Percentiles rank a stretch among this genome's conserved stretches.
Conservation (phyloP, 306 rosid species). For the Clitoria ternatea region DNA sequence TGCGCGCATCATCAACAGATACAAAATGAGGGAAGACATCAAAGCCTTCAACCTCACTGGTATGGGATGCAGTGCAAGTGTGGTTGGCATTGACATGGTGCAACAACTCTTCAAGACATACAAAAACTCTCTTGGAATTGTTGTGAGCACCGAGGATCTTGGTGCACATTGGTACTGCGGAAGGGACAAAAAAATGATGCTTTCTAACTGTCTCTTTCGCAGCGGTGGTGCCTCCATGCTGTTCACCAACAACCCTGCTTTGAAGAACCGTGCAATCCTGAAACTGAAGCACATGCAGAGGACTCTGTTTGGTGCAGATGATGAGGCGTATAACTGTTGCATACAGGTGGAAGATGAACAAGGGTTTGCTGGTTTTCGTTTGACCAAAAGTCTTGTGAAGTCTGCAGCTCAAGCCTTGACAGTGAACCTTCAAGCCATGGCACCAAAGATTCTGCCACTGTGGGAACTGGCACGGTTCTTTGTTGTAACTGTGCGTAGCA, state of each 20-base stretch:
- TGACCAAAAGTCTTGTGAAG: constrained; percentile 63
- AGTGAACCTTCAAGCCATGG: constrained; percentile 48
- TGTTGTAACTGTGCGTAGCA: neutral
- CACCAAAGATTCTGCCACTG: constrained; percentile 54
- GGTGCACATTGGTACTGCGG: constrained; percentile 82
- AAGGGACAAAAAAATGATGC: constrained; percentile 64
- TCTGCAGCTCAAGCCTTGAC: constrained; percentile 64
- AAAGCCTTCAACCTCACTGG: constrained; percentile 73
- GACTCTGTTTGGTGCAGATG: constrained; percentile 63
- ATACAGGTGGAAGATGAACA: constrained; percentile 64
- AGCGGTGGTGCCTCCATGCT: constrained; percentile 76
- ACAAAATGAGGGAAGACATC: constrained; percentile 72
- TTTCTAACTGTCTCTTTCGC: constrained; percentile 76
- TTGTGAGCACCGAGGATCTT: constrained; percentile 78
- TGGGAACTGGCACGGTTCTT: constrained; percentile 48
- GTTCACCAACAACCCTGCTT: constrained; percentile 51
- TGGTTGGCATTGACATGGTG: constrained; percentile 66
- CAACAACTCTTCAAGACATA: constrained; percentile 54
- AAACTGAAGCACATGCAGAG: constrained; percentile 58
- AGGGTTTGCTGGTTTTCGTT: constrained; percentile 60
- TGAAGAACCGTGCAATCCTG: constrained; percentile 48
- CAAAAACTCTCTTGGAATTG: constrained; percentile 44
- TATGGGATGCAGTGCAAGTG: constrained; percentile 89
- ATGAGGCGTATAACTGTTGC: constrained; percentile 77
- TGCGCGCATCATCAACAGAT: constrained; percentile 59